A percentile compares a stretch with the other conserved stretches of the same genome.
These are phyloP conservation scores for Camellia oleifera DNA, from an alignment of 179 eudicot genomes.

Conservation along the genomic window DNA sequence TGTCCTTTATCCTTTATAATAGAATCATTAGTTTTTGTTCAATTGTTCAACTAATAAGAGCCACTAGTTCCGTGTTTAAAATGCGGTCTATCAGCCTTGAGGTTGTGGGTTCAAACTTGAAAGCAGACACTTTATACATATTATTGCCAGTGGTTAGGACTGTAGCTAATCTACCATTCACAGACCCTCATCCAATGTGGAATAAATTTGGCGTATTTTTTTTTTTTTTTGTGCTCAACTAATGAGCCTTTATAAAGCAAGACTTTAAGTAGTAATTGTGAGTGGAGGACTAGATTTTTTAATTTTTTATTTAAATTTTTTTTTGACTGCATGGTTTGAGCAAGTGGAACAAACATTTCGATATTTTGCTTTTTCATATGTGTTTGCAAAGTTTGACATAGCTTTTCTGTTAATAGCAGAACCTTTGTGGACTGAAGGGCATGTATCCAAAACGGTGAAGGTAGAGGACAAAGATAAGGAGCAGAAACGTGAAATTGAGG, in stretches of 20 bases:
- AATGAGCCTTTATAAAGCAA: not conserved
- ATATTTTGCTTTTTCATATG: slow-evolving; percentile 9
- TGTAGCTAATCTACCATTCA: no score
- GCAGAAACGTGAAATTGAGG: slow-evolving; percentile 60
- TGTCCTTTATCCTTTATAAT: no score
- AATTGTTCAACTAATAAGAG: not conserved
- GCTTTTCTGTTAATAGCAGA: slow-evolving; percentile 39
- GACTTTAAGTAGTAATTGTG: not conserved
- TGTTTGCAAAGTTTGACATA: slow-evolving; percentile 12
- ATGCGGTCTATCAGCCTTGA: no score
- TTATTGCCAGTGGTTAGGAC: no score
- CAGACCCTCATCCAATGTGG: no score
- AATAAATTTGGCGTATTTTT: no score
- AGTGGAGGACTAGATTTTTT: not conserved
- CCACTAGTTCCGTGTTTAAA: no score
- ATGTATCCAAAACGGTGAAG: slow-evolving; percentile 48
- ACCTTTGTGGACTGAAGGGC: slow-evolving; percentile 62
- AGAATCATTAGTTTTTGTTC: not conserved
- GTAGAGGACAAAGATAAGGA: slow-evolving; percentile 70
- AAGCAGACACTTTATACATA: no score
- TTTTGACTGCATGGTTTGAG: not conserved
- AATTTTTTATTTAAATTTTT: no score
- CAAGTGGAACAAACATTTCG: not conserved
- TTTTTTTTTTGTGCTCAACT: no score
- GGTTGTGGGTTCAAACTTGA: no score